Conservation (phyloP, 768 basidiomycete genomes). For the Cyathus striatus region DNA sequence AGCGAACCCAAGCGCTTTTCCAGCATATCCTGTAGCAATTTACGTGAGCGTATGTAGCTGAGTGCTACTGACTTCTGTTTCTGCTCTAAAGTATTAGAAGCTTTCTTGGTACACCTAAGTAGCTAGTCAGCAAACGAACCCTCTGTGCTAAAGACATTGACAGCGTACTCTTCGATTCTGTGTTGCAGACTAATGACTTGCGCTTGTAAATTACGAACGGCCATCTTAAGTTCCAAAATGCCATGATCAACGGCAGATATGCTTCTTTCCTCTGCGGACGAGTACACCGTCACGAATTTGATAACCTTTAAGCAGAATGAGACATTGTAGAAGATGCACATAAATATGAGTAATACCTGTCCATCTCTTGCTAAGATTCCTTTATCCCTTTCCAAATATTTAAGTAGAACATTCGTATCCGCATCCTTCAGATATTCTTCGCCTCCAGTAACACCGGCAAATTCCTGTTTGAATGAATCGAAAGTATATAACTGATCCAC, state of each 20-base stretch:
- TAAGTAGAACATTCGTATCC: constrained; percentile 69
- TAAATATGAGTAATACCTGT: too few relatives aligned
- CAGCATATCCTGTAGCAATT: constrained; percentile 74
- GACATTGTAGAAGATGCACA: too few relatives aligned
- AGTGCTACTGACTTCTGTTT: constrained; percentile 74
- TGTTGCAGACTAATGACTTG: constrained; percentile 67
- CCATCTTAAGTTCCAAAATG: constrained; percentile 73
- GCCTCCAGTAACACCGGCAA: constrained; percentile 36
- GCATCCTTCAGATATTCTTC: constrained; percentile 39
- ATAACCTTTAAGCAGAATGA: constrained; percentile 48
- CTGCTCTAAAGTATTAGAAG: constrained; percentile 56
- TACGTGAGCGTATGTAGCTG: constrained; percentile 74
- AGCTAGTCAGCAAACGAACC: not conserved
- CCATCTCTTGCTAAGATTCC: too few relatives aligned
- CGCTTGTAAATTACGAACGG: constrained; percentile 57
- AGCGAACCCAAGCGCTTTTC: constrained; percentile 70
- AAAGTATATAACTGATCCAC: constrained; percentile 59
- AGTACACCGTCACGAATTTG: constrained; percentile 58
- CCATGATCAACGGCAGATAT: constrained; percentile 81
- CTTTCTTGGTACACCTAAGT: constrained; percentile 61
- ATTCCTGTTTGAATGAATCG: constrained; percentile 56
- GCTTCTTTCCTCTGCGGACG: constrained; percentile 26
- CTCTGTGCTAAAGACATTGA: constrained; percentile 1
- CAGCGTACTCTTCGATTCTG: constrained; percentile 67
- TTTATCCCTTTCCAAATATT: constrained; percentile 79